Evolutionary conservation across 768 basidiomycete species (phyloP).

Genomic region (Lanmaoa pseudosensibilis): DNA sequence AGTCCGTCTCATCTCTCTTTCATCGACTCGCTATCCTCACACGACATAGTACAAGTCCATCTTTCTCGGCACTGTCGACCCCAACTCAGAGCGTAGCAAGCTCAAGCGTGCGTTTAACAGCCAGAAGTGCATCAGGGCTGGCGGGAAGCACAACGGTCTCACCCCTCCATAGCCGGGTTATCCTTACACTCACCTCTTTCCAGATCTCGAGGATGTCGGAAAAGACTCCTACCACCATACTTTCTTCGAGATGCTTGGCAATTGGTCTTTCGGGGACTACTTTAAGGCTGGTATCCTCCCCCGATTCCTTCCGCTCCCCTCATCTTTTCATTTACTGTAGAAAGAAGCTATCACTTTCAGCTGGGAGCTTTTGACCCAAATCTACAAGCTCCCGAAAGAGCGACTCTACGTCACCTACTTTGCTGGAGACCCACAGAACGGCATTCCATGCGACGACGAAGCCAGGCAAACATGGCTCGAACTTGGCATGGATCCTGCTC

Average conservation of each 20-base stretch:
- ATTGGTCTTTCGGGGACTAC: constrained; percentile 99
- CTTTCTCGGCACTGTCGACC: constrained; percentile 97
- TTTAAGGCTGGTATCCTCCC: constrained; percentile 73
- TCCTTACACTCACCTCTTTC: constrained; percentile 1
- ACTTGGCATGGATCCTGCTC: constrained; percentile 86
- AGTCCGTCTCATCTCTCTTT: constrained; percentile 39
- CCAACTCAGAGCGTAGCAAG: constrained; percentile 86
- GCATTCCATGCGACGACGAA: constrained; percentile 85
- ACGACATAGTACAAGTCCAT: constrained; percentile 84
- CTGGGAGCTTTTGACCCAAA: constrained; percentile 90
- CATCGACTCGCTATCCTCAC: constrained; percentile 3
- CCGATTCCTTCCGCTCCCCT: neutral
- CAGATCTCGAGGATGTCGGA: constrained; percentile 98
- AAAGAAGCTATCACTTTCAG: constrained; percentile 92
- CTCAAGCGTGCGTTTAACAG: constrained; percentile 93
- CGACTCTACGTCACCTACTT: constrained; percentile 97
- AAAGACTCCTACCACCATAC: constrained; percentile 98
- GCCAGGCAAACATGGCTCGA: constrained; percentile 85
- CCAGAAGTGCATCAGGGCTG: constrained; percentile 98
- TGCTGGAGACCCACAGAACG: constrained; percentile 85
- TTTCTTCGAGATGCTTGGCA: constrained; percentile 99
- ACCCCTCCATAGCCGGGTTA: neutral
- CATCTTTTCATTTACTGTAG: constrained; percentile 40
- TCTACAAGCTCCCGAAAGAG: constrained; percentile 87
- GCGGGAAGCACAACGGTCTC: constrained; percentile 96